These are phyloP conservation scores for Botryosphaeria agaves DNA, from an alignment of 2,329 filamentous ascomycete species.

Conservation along the genomic window DNA sequence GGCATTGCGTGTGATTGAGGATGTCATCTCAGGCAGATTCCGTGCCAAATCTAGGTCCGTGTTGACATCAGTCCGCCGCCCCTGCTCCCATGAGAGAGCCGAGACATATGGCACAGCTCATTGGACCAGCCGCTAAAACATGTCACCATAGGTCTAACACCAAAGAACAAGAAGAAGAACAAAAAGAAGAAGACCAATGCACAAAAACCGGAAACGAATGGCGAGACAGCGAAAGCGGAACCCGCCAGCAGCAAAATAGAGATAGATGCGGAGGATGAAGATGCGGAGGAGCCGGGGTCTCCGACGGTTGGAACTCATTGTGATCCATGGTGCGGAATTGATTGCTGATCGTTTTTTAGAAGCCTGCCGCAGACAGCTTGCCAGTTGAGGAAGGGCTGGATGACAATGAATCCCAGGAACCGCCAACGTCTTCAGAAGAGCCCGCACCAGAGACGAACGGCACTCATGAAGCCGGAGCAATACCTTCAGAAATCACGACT, in stretches of 20 bases:
- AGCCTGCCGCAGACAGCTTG: conserved; percentile 3
- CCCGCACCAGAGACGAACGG: conserved; percentile 3
- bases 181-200: conserved; percentile 33
- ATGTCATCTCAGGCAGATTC: too few relatives aligned
- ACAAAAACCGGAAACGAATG: conserved; percentile 22
- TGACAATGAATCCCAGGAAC: too few relatives aligned
- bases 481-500: not conserved
- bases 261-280: conserved; percentile 21
- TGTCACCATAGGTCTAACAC: too few relatives aligned
- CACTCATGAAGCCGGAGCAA: conserved; percentile 1
- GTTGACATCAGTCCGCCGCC: too few relatives aligned
- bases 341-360: not conserved
- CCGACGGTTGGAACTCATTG: conserved; percentile 1
- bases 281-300: conserved; percentile 14
- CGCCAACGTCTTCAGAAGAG: too few relatives aligned
- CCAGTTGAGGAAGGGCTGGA: too few relatives aligned
- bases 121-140: too few relatives aligned
- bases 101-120: too few relatives aligned
- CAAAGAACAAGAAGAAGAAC: conserved; percentile 39
- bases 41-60: too few relatives aligned
- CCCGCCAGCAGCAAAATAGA: conserved; percentile 16
- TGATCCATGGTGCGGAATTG: not conserved
- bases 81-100: too few relatives aligned
- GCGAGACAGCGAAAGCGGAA: conserved; percentile 16
- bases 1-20: too few relatives aligned